Conservation (phyloP, 2,329 filamentous ascomycete genomes). For the Cytospora piceicola region DNA sequence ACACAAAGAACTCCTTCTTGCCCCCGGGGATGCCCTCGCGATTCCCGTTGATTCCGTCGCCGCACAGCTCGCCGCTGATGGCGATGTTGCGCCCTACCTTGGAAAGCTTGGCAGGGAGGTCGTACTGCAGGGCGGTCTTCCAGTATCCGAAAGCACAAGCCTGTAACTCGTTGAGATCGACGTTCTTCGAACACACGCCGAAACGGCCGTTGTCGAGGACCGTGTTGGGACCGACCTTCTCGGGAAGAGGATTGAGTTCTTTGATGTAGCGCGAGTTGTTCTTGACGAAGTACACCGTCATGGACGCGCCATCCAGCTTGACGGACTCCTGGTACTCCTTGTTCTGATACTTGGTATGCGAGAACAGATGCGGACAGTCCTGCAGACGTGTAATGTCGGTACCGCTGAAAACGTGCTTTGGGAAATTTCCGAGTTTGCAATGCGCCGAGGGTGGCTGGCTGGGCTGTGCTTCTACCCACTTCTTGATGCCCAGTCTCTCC, state of each 20-base stretch:
- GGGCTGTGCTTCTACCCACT: constrained; percentile 32
- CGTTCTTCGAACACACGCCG: constrained; percentile 39
- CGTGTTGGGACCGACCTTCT: constrained; percentile 28
- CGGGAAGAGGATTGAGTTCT: constrained; percentile 19
- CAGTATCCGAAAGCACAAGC: constrained; percentile 32
- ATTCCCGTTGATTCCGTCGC: constrained; percentile 36
- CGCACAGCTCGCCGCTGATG: constrained; percentile 42
- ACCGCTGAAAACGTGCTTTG: constrained; percentile 33
- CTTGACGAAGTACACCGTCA: constrained; percentile 44
- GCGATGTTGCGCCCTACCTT: constrained; percentile 34
- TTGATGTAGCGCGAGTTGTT: constrained; percentile 32
- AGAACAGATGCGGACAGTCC: constrained; percentile 38
- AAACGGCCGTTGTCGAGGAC: constrained; percentile 36
- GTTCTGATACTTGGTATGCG: constrained; percentile 34
- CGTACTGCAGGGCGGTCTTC: constrained; percentile 33
- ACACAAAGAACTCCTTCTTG: constrained; percentile 41
- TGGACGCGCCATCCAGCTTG: constrained; percentile 46
- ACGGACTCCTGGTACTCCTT: constrained; percentile 42
- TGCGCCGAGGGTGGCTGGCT: not conserved
- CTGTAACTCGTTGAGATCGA: constrained; percentile 34
- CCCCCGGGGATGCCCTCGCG: constrained; percentile 35
- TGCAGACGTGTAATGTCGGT: constrained; percentile 36
- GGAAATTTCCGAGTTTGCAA: constrained; percentile 27
- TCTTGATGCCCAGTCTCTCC: constrained; percentile 33
- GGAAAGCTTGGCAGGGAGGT: constrained; percentile 35